Base-by-base conservation (phyloP, 1,284 basidiomycete species). In the Vanrija sp. region DNA sequence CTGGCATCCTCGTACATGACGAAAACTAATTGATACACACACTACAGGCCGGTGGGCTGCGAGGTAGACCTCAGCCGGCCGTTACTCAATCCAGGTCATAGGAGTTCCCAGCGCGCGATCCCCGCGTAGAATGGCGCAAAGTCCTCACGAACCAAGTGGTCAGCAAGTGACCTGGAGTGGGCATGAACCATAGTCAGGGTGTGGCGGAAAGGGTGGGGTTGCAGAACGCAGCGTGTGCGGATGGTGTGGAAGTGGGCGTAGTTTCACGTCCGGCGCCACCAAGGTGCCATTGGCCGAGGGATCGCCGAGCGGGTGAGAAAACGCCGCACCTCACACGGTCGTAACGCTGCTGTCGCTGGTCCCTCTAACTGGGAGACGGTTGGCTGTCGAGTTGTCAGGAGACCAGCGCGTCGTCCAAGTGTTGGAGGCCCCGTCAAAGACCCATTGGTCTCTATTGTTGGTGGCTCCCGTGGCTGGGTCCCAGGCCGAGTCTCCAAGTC, bases 1-100 rank as follows among this genome's bases (percentile, higher is more conserved):
- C n/a, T 19, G 4, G n/a, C 38, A 39, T 20, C 38, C 10, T 4
- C 16, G 9, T 20, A 20, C n/a, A 39, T 20, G 19, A 31, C 12
- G 31, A 31, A 31, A 31, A 31, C 8, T 31, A 31, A 31, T 31
- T 31, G 31, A 31, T 31, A 31, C 31, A 31, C 31, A 31, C 12
- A 14, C 31, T 20, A n/a, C 38, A 19, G 38, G n/a, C 38, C 38
- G 18, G n/a, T 31, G 12, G 31, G 15, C 12, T 31, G 4, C 4
- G 31, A 66, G 48, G 44, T 62, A 63, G 19, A 65, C 24, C 49
- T 48, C 66, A 68, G 65, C 45, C 56, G 53, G 19, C 23, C 37
- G 14, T 51, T 23, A 37, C 39, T 38, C 38, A 46, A 46, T 3
- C 49, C 49, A 20, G 46, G 53, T 4, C 42, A n/a, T n/a, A 49